Evolutionary conservation across 345 rosid genomes (phyloP).

Genomic region (Eucalyptus marginata): DNA sequence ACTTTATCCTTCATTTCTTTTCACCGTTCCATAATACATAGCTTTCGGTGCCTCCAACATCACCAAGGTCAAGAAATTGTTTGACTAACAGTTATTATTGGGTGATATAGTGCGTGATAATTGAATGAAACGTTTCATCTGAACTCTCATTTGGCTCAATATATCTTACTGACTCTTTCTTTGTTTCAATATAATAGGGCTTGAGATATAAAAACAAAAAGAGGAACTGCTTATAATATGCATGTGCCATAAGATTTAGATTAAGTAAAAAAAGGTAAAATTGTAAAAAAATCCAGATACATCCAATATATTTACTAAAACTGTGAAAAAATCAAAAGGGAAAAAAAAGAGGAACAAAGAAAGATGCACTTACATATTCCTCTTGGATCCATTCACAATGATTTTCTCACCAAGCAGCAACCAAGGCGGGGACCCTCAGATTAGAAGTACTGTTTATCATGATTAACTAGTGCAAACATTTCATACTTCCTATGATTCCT

Average conservation of each 20-base stretch:
- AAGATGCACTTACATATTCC: background rate
- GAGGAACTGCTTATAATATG: too few species aligned
- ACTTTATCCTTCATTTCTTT: background rate
- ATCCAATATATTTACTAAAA: too few species aligned
- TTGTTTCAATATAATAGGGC: too few species aligned
- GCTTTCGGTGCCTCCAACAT: background rate
- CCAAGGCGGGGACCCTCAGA: background rate
- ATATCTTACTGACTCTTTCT: background rate
- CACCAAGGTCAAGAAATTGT: background rate
- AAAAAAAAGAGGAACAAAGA: too few species aligned
- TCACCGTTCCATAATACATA: background rate
- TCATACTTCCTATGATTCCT: background rate
- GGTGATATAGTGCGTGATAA: too few species aligned
- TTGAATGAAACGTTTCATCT: background rate
- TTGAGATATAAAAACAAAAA: too few species aligned
- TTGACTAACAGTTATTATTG: too few species aligned
- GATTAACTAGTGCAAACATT: background rate
- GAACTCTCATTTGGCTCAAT: background rate
- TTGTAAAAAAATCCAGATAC: too few species aligned
- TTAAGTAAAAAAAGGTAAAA: too few species aligned
- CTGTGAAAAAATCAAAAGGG: too few species aligned
- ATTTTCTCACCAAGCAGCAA: background rate
- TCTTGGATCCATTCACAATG: background rate
- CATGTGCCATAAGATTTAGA: too few species aligned
- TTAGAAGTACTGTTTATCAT: background rate